Evolutionary conservation across 352 stramenopile genomes (phyloP), one percentile per base, ranked within the genome.

Genomic region (Phytophthora ohioensis): DNA sequence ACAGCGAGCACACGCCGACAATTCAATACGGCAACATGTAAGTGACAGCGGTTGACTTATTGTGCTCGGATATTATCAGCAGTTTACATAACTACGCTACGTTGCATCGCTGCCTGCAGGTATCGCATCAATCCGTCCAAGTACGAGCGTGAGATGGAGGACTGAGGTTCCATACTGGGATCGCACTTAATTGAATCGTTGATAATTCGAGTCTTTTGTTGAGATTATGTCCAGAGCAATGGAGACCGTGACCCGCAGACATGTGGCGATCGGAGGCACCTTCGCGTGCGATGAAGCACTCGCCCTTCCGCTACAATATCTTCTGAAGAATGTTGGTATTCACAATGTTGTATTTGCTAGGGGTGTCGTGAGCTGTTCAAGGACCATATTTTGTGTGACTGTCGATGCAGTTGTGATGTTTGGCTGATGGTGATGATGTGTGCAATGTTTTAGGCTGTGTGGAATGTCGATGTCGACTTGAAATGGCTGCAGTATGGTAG

Each of bases 21-120:
- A 86, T 93, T 46, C 87, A 94, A 68, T 94, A 91, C 59, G 87
- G 87, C 63, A 92, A 94, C 73, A 94, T 94, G 87, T 94, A 72
- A 32, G 79, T 77, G 9, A 9, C 31, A 21, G 13, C 21, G 12
- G 58, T 4, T 38, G 31, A 6, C 31, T 6, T 9, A 48, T 21
- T 15, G 4, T 8, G 12, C 9, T 47, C 3, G 46, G 43, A 11
- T 15, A 36, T 60, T 55, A 39, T 13, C 41, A 45, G 48, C 10
- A 54, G 21, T 27, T 27, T 38, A 69, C 36, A 52, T 17, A 17
- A 9, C 5, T 68, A 10, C 36, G 31, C 10, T 61, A 2, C 47
- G 38, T 13, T 47, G 41, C 30, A 7, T 56, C 35, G 17, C 21
- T 8, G 69, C 35, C 41, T 64, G 36, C 52, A 93, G 86, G 86